Conservation (phyloP, 2,329 filamentous ascomycete genomes). For the Penicillium sp. region DNA sequence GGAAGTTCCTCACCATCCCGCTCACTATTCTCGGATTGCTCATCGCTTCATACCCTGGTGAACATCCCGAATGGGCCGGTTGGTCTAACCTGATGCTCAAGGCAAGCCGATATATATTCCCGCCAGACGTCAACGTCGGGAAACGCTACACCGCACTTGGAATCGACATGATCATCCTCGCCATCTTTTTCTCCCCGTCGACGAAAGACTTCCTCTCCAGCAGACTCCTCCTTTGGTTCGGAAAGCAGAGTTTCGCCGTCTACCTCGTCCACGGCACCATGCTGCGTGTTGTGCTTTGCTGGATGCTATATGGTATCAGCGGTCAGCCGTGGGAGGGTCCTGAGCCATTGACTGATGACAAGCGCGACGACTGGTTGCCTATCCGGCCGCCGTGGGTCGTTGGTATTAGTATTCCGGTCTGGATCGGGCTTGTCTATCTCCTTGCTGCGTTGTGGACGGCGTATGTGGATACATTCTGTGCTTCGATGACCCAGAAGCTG, state of each 20-base stretch:
- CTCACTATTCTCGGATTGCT: slow-evolving; percentile 47
- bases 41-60: slow-evolving; percentile 51
- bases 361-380: slow-evolving; percentile 35
- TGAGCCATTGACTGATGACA: slow-evolving; percentile 17
- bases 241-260: slow-evolving; percentile 55
- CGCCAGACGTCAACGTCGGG: slow-evolving; percentile 43
- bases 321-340: slow-evolving; percentile 43
- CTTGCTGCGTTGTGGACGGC: slow-evolving; percentile 51
- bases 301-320: slow-evolving; percentile 53
- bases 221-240: slow-evolving; percentile 52
- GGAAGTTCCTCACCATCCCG: slow-evolving; percentile 38
- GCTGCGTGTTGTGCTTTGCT: slow-evolving; percentile 50
- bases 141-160: slow-evolving; percentile 50
- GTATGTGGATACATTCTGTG: slow-evolving; percentile 52
- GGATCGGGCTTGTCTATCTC: slow-evolving; percentile 47
- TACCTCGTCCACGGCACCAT: slow-evolving; percentile 56
- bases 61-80: slow-evolving; percentile 48
- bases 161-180: slow-evolving; percentile 50
- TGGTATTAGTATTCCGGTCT: slow-evolving; percentile 44
- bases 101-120: slow-evolving; percentile 46
- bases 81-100: slow-evolving; percentile 50
- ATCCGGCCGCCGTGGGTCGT: slow-evolving; percentile 41
- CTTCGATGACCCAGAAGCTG: slow-evolving; percentile 46
- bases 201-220: slow-evolving; percentile 51
- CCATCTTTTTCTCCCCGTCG: slow-evolving; percentile 50